Base-by-base conservation (phyloP, 768 basidiomycete species). In the Lactifluus rugatus region DNA sequence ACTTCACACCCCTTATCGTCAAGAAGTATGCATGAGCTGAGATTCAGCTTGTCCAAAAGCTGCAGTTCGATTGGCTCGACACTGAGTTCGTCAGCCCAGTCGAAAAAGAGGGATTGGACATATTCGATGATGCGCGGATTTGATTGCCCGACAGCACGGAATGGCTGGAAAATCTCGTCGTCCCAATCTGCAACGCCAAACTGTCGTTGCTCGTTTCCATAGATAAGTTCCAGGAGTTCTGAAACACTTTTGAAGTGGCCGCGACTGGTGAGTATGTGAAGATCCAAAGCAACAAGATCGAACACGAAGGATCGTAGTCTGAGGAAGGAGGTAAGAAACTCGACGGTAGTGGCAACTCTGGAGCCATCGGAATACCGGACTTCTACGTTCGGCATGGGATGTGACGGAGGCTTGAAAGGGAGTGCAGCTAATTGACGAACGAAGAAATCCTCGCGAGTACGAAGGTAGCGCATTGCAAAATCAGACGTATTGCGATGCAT, bases 391-490 rank as follows among this genome's bases (percentile, higher is more conserved):
- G 81, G 78, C 5, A 79, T 78, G 37, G 73, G 57, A 7, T 73
- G 72, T 26, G 76, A 70, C 0, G 89, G 84, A 0, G 79, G 78
- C 57, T 77, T 75, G 26, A 84, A 80, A 1, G 93, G 88, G 28
- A 94, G 76, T 11, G 77, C 81, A 6, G 83, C 79, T n/a, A 95
- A 78, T 66, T 96, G 93, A 2, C 88, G 80, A 3, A 82, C 82
- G 66, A 93, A 93, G 73, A 93, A 97, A 66, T 93, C 85, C 69
- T 95, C 89, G 9, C 85, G 77, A 2, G 89, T 90, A 36, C 89
- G 84, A 34, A 96, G 78, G 67, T 95, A 96, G 0, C 91, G 82
- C 71, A 89, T 85, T 5, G 83, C 84, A 55, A 84, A 82, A 36
- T 85, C 83, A 0, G 89, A 89, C 0, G 93, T 95, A 41, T 81